Evolutionary conservation across 352 stramenopile genomes (phyloP), one percentile per base, ranked within the genome.

Genomic region (Phytophthora pisi): DNA sequence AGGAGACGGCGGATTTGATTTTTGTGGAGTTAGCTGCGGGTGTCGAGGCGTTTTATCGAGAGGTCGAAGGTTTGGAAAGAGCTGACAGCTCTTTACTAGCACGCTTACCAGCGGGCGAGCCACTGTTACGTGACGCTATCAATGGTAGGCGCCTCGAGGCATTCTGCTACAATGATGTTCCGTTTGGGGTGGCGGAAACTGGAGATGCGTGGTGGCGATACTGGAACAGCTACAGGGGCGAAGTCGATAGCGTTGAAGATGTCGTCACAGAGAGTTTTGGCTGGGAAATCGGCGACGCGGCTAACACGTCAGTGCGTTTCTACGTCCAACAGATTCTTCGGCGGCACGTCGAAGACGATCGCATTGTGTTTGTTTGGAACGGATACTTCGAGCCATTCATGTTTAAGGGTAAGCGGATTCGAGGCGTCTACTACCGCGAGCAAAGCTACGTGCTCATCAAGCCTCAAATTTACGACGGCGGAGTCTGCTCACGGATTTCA

Each of bases 381-480:
- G 61, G 74, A n/a, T 76, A 78, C 56, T 72, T 83, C 30, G 67
- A 87, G 31, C 80, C 82, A 11, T 59, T 81, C 28, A 67, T 78
- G 55, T 88, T 91, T 57, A 61, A 68, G 38, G 60, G 73, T 13
- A 72, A 86, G 47, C 74, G 70, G 0, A 59, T 88, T 5, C 46
- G 65, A 2, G 71, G 74, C 23, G 50, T 82, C 31, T 72, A 70
- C 60, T 87, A 84, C 36, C 53, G 59, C 0, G 78, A 91, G 43
- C 74, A 82, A 46, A 75, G 80, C 9, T 84, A 88, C 57, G 78
- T 91, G 49, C 47, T 89, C 26, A 67, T 89, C 28, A 74, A 82
- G 52, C 72, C 63, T 68, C 51, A 45, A 60, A 1, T 20, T 20
- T 20, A 20, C 20, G 20, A 20, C 20, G 20, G 20, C 20, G 20